Evolutionary conservation across 1,139 yeast species (phyloP).

Genomic region (Yamadazyma diospyri): DNA sequence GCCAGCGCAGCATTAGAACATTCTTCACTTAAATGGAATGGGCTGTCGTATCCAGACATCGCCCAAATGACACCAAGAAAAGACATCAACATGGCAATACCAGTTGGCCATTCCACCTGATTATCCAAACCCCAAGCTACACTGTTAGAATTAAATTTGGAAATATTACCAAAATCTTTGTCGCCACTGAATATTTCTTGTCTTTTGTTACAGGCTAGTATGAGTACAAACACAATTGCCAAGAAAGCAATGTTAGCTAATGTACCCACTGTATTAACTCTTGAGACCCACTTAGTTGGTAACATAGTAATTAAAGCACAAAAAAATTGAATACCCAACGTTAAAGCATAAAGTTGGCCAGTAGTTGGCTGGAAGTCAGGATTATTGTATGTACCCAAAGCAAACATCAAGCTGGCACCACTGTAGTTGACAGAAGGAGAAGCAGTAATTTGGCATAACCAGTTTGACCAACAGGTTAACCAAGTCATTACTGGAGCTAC

Average conservation of each 20-base stretch:
- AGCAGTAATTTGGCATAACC: slow-evolving; percentile 39
- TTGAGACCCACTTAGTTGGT: slow-evolving; percentile 56
- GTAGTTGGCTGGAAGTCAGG: slow-evolving; percentile 37
- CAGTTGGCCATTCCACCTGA: slow-evolving; percentile 66
- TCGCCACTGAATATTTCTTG: slow-evolving; percentile 20
- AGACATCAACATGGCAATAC: slow-evolving; percentile 57
- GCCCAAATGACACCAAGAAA: slow-evolving; percentile 73
- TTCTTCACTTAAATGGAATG: slow-evolving; percentile 72
- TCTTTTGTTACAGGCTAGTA: slow-evolving; percentile 53
- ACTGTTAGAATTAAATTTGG: slow-evolving; percentile 49
- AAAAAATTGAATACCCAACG: slow-evolving; percentile 49
- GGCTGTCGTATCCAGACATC: slow-evolving; percentile 74
- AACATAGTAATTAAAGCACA: slow-evolving; percentile 49
- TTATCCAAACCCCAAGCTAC: slow-evolving; percentile 59
- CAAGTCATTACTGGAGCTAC: slow-evolving; percentile 55
- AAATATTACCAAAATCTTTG: slow-evolving; percentile 19
- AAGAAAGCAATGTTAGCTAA: slow-evolving; percentile 48
- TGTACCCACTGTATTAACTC: slow-evolving; percentile 54
- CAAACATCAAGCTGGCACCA: slow-evolving; percentile 59
- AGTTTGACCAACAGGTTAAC: slow-evolving; percentile 58
- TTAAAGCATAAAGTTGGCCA: slow-evolving; percentile 50
- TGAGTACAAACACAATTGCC: slow-evolving; percentile 52
- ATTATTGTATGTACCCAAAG: slow-evolving; percentile 40
- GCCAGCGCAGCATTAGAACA: slow-evolving; percentile 63
- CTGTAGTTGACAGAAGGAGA: slow-evolving; percentile 65